Evolutionary conservation across 768 basidiomycete genomes (phyloP), one percentile per base, ranked within the genome.

Genomic region (Suillus clintonianus): DNA sequence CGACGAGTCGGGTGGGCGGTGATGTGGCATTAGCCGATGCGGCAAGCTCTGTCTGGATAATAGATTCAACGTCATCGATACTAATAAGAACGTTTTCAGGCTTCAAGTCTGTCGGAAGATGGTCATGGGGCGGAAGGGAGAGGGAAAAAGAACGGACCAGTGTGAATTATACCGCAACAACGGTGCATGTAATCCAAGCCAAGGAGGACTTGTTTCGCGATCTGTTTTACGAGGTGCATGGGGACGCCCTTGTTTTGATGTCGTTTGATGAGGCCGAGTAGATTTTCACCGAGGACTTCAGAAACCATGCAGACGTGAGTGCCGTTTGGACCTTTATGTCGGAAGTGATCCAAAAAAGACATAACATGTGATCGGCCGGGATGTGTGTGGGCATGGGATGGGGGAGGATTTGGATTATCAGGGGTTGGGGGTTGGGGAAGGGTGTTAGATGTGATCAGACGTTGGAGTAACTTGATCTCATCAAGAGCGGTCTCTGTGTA

Each of bases 301-400:
- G 98, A 98, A 15, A 97, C 95, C 97, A 99, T 99, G 84, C 97
- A 99, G 69, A 99, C 92, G 78, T 99, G 97, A 17, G 86, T 90
- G 42, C 97, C 97, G 75, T 99, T 97, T 11, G 95, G 95, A 1
- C 97, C 97, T 65, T 91, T 92, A 79, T 99, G 97, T 32, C 90
- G 86, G 77, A 99, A 99, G 75, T 99, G 95, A 80, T 99, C 97
- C 54, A 99, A 90, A 76, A 99, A 94, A 15, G 92, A 93, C 76
- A 99, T 96, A 76, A 98, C 97, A 74, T 99, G 97, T 22, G 90
- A 89, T 65, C 94, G 82, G 4, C 96, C 97, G 0, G 95, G 86
- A 75, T 98, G 95, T 0, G 89, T 87, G 57, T 86, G 86, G 2
- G 89, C 82, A 10, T 86, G 88, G 2, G 83, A 76, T 0, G 82